Conservation (phyloP, 768 basidiomycete genomes). For the Harrya chromipes region DNA sequence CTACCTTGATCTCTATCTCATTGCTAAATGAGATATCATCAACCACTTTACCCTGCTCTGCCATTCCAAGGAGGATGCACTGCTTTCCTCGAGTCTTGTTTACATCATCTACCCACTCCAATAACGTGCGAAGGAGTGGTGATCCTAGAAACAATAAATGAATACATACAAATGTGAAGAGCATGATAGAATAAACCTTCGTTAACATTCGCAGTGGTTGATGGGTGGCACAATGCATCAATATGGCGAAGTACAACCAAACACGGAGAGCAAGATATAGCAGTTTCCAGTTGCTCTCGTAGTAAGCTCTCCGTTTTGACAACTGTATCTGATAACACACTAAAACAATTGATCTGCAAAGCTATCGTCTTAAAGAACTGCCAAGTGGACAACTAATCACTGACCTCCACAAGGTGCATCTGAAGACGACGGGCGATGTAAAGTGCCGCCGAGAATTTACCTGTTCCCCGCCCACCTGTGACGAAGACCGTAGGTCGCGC, state of each 20-base stretch:
- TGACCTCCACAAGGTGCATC: slow-evolving; percentile 76
- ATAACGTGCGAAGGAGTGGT: slow-evolving; percentile 51
- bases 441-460: slow-evolving; percentile 68
- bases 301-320: slow-evolving; percentile 72
- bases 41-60: slow-evolving; percentile 63
- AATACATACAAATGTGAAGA: background rate
- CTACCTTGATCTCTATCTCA: slow-evolving; percentile 71
- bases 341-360: slow-evolving; percentile 79
- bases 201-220: slow-evolving; percentile 57
- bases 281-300: slow-evolving; percentile 72
- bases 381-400: background rate
- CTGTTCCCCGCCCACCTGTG: slow-evolving; percentile 75
- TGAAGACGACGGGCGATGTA: slow-evolving; percentile 62
- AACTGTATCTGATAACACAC: slow-evolving; percentile 75
- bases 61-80: slow-evolving; percentile 71
- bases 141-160: slow-evolving; percentile 43
- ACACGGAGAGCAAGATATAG: slow-evolving; percentile 77
- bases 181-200: slow-evolving; percentile 37
- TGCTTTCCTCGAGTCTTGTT: slow-evolving; percentile 68
- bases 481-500: slow-evolving; percentile 71
- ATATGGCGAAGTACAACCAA: slow-evolving; percentile 76
- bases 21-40: slow-evolving; percentile 79
- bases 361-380: background rate
- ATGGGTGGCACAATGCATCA: slow-evolving; percentile 74
- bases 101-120: slow-evolving; percentile 57